phyloP scores from a whole-genome alignment of 2,329 filamentous ascomycete genomes.

The Ceratocystis papillata region DNA sequence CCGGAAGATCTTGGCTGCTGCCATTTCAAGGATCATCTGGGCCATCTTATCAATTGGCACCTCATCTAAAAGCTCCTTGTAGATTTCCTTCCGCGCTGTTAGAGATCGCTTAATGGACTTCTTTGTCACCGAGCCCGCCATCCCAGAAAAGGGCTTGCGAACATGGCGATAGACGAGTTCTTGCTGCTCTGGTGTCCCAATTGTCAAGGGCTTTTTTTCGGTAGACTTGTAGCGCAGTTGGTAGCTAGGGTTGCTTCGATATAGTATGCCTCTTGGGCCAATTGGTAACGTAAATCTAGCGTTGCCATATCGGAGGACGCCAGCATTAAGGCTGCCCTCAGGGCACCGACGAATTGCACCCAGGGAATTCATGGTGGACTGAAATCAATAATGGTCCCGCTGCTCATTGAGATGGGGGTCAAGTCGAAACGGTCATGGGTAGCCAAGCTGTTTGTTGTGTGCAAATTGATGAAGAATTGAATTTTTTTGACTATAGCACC shows the following conservation, averaged over 20 bases:
- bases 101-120: slow-evolving; percentile 5
- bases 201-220: background rate
- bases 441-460: background rate
- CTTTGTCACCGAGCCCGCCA: background rate
- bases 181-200: slow-evolving; percentile 14
- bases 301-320: slow-evolving; percentile 4
- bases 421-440: background rate
- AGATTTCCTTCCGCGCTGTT: background rate
- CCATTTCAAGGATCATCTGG: slow-evolving; percentile 18
- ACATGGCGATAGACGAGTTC: slow-evolving; percentile 17
- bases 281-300: background rate
- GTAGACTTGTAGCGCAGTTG: slow-evolving; percentile 1
- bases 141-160: slow-evolving; percentile 3
- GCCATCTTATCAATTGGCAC: slow-evolving; percentile 13
- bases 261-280: background rate
- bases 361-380: background rate
- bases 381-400: too few relatives aligned
- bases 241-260: background rate
- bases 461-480: background rate
- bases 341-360: slow-evolving; percentile 9
- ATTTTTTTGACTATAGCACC: background rate
- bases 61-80: slow-evolving; percentile 1
- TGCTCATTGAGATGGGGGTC: background rate
- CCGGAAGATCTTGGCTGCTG: slow-evolving; percentile 15
- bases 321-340: background rate